These are phyloP conservation scores for Bruguiera gymnorhiza DNA, from an alignment of 345 rosid genomes.

Conservation along the genomic window DNA sequence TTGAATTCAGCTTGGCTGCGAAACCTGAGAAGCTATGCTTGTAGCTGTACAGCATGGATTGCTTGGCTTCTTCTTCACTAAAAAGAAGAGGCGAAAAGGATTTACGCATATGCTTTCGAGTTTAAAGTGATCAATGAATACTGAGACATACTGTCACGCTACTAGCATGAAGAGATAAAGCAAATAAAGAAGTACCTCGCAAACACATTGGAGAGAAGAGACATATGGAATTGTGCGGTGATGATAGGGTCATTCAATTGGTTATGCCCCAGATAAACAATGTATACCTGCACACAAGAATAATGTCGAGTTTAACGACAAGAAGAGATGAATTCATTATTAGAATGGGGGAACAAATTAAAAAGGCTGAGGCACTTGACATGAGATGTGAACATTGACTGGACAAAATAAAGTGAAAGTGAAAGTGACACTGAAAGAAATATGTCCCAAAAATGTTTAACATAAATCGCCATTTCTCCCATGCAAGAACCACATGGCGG, in stretches of 20 bases:
- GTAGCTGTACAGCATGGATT: conserved; percentile 60
- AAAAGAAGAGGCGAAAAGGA: not conserved
- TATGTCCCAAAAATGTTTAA: conserved; percentile 33
- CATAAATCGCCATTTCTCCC: conserved; percentile 32
- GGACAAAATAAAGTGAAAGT: conserved; percentile 27
- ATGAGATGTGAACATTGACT: conserved; percentile 27
- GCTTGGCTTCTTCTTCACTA: conserved; percentile 55
- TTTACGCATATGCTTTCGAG: not conserved
- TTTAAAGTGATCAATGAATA: not conserved
- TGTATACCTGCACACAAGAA: conserved; percentile 49
- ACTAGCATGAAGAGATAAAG: not conserved
- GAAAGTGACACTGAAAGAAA: conserved; percentile 17
- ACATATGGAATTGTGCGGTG: conserved; percentile 44
- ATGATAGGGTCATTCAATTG: conserved; percentile 29
- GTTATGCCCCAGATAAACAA: conserved; percentile 57
- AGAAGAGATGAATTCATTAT: conserved; percentile 1
- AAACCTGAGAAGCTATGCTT: conserved; percentile 62
- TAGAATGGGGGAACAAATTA: not conserved
- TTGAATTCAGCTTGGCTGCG: conserved; percentile 46
- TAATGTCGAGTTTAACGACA: conserved; percentile 5
- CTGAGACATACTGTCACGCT: not conserved
- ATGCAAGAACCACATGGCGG: conserved; percentile 19
- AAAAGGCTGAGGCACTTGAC: conserved; percentile 14
- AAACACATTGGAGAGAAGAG: conserved; percentile 54
- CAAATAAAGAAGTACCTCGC: conserved; percentile 34